A percentile compares a stretch with the other conserved stretches of the same genome.
Evolutionary conservation across 2,329 filamentous ascomycete genomes (phyloP).

Genomic region (Anisogramma anomala): DNA sequence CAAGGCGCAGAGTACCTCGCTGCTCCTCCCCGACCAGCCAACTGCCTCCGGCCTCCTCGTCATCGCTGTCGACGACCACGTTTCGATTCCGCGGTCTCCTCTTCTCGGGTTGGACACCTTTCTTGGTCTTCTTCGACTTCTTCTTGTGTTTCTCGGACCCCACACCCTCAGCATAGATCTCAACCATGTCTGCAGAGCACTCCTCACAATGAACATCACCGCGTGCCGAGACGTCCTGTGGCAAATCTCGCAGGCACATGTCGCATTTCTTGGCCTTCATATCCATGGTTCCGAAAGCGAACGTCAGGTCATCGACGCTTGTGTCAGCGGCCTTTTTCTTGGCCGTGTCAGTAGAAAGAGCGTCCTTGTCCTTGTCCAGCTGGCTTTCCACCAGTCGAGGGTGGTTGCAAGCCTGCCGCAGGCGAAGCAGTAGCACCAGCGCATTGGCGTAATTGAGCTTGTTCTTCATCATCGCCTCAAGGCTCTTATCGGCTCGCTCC

Average conservation of each 20-base stretch:
- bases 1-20: constrained; percentile 48
- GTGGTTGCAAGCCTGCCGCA: constrained; percentile 92
- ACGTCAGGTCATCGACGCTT: constrained; percentile 72
- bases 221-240: constrained; percentile 37
- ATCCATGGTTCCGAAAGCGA: constrained; percentile 74
- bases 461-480: constrained; percentile 78
- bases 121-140: constrained; percentile 27
- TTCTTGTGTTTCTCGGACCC: constrained; percentile 27
- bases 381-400: constrained; percentile 78
- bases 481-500: constrained; percentile 70
- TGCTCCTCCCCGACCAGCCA: constrained; percentile 69
- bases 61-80: constrained; percentile 55
- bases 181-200: constrained; percentile 64
- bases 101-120: constrained; percentile 22
- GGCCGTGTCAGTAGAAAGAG: constrained; percentile 54
- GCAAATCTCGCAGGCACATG: constrained; percentile 64
- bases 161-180: constrained; percentile 39
- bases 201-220: constrained; percentile 46
- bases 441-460: constrained; percentile 87
- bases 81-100: constrained; percentile 38
- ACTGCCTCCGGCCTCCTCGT: constrained; percentile 57
- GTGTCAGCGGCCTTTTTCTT: constrained; percentile 42
- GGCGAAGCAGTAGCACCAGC: constrained; percentile 76
- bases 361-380: constrained; percentile 78
- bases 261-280: constrained; percentile 70